Percentiles rank a stretch among this genome's conserved stretches.
Evolutionary conservation across 768 basidiomycete species (phyloP).

Genomic region (Lactarius deliciosus): DNA sequence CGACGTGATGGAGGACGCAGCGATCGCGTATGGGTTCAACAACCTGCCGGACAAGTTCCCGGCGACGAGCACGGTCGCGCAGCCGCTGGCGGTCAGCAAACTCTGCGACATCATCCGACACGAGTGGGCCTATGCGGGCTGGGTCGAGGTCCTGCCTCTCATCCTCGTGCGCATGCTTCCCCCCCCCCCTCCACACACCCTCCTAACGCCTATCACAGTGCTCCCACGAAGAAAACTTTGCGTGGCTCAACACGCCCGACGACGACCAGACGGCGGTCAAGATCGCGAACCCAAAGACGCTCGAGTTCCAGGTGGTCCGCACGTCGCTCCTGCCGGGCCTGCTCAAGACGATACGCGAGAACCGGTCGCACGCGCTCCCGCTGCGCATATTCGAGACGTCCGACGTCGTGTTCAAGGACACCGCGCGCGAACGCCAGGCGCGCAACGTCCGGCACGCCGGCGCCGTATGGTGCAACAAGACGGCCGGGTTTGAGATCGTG

Average conservation of each 20-base stretch:
- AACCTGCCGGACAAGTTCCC: slow-evolving; percentile 93
- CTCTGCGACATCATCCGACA: slow-evolving; percentile 82
- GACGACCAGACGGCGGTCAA: slow-evolving; percentile 80
- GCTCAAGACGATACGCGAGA: slow-evolving; percentile 95
- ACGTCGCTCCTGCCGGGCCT: slow-evolving; percentile 95
- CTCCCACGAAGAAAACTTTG: slow-evolving; percentile 98
- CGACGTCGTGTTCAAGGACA: slow-evolving; percentile 91
- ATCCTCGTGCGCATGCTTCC: slow-evolving; percentile 66
- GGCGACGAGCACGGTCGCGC: slow-evolving; percentile 89
- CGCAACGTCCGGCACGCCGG: slow-evolving; percentile 87
- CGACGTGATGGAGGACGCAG: slow-evolving; percentile 97
- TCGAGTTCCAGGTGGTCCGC: slow-evolving; percentile 97
- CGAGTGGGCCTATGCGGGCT: slow-evolving; percentile 94
- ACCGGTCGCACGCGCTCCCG: slow-evolving; percentile 88
- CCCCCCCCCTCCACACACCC: not conserved
- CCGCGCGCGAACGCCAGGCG: slow-evolving; percentile 71
- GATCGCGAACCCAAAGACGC: slow-evolving; percentile 95
- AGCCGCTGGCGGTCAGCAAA: slow-evolving; percentile 86
- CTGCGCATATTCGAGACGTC: slow-evolving; percentile 92
- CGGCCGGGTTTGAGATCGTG: slow-evolving; percentile 94
- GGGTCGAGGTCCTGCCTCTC: slow-evolving; percentile 92
- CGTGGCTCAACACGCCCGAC: slow-evolving; percentile 84
- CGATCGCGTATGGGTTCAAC: slow-evolving; percentile 98
- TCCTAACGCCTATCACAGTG: slow-evolving; percentile 52
- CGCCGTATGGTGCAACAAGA: slow-evolving; percentile 95